phyloP scores from a whole-genome alignment of 208 protist species.

The Trypanosoma vivax region DNA sequence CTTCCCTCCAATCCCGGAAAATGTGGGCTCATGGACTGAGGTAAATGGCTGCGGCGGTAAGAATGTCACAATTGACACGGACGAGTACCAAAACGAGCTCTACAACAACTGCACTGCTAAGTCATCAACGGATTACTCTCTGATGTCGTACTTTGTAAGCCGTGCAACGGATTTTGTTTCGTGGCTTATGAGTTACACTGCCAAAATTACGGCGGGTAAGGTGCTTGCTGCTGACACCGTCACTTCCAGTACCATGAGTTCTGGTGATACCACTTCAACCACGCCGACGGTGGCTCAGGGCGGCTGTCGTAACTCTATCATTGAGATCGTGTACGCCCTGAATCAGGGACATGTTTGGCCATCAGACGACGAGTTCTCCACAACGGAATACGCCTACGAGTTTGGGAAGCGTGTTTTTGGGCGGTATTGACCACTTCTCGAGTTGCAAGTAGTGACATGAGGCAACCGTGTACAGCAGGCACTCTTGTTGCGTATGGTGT shows the following conservation, averaged over 20 bases:
- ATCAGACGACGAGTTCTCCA: conserved; percentile 41
- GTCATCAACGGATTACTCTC: not conserved
- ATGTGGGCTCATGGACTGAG: conserved; percentile 37
- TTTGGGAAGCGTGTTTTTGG: conserved; percentile 42
- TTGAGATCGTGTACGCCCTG: conserved; percentile 52
- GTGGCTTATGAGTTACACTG: not conserved
- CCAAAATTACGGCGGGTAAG: not conserved
- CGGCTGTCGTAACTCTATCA: conserved; percentile 5
- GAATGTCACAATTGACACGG: conserved; percentile 34
- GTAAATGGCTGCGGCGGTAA: conserved; percentile 29
- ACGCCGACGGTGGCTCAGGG: too few species aligned
- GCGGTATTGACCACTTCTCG: conserved; percentile 13
- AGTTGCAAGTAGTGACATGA: not conserved
- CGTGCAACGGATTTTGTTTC: not conserved
- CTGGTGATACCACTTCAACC: too few species aligned
- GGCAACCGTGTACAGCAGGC: not conserved
- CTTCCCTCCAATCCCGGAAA: conserved; percentile 35
- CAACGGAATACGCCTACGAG: conserved; percentile 60
- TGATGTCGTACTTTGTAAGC: not conserved
- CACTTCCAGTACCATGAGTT: too few species aligned
- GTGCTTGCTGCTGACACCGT: too few species aligned
- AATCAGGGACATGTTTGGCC: conserved; percentile 46
- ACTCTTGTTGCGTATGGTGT: too few species aligned
- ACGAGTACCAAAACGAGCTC: conserved; percentile 36
- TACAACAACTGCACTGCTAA: conserved; percentile 28